phyloP scores from a whole-genome alignment of 371 early-diverging fungal species.

The Batrachochytrium dendrobatidis region DNA sequence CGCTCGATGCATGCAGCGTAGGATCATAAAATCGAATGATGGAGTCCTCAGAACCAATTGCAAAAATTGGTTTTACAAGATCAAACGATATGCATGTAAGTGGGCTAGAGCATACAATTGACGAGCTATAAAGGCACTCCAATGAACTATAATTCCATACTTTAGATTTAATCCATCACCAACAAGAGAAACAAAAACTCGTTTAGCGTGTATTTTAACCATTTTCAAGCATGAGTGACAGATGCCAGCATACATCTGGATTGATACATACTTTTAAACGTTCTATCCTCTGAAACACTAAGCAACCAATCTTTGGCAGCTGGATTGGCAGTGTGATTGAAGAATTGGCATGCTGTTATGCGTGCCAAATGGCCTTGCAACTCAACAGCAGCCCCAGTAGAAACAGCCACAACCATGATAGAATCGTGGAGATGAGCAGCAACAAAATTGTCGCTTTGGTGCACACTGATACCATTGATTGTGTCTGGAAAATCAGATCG shows the following conservation, averaged over 20 bases:
- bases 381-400: not conserved
- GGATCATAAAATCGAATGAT: slow-evolving; percentile 13
- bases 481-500: not conserved
- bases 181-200: not conserved
- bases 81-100: slow-evolving; percentile 14
- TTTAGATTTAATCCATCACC: not conserved
- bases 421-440: slow-evolving; percentile 1
- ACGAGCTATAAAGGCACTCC: slow-evolving; percentile 13
- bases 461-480: no score
- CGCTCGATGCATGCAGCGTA: not conserved
- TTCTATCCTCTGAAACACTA: slow-evolving; percentile 19
- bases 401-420: slow-evolving; percentile 8
- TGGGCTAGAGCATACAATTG: slow-evolving; percentile 8
- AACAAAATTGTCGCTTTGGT: not conserved
- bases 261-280: slow-evolving; percentile 15
- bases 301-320: slow-evolving; percentile 3
- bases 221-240: not conserved
- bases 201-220: not conserved
- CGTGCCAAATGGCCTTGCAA: slow-evolving; percentile 12
- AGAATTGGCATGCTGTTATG: slow-evolving; percentile 13
- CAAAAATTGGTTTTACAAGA: slow-evolving; percentile 1
- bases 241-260: not conserved
- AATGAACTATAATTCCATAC: slow-evolving; percentile 13
- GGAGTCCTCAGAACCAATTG: slow-evolving; percentile 17
- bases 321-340: not conserved